Percentiles rank a stretch among this genome's conserved stretches.
phyloP scores from a whole-genome alignment of 2,329 filamentous ascomycete species.

The Trichoderma cornu-damae region DNA sequence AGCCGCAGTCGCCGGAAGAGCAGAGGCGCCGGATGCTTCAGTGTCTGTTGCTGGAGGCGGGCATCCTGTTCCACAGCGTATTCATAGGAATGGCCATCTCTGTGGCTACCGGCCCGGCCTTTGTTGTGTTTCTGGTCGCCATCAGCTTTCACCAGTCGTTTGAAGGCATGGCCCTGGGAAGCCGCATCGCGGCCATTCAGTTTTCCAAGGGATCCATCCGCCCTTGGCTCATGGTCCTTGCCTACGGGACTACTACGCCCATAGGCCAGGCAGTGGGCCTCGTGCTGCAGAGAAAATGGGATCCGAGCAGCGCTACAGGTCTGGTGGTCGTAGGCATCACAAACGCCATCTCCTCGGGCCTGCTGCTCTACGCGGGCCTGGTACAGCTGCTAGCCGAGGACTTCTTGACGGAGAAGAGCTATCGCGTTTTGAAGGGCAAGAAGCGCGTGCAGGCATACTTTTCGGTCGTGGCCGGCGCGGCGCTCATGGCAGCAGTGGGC shows the following conservation, averaged over 20 bases:
- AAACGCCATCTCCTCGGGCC: slow-evolving; percentile 76
- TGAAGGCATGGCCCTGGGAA: slow-evolving; percentile 79
- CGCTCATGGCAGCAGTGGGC: slow-evolving; percentile 66
- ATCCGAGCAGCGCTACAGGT: slow-evolving; percentile 69
- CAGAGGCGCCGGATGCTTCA: slow-evolving; percentile 66
- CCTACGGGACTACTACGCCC: slow-evolving; percentile 72
- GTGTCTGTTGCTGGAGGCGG: slow-evolving; percentile 73
- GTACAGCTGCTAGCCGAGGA: slow-evolving; percentile 84
- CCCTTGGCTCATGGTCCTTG: slow-evolving; percentile 78
- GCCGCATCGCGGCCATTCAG: slow-evolving; percentile 75
- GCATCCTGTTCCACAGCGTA: slow-evolving; percentile 78
- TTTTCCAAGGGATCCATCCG: slow-evolving; percentile 69
- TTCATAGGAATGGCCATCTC: slow-evolving; percentile 86
- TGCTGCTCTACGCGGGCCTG: slow-evolving; percentile 75
- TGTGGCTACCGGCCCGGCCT: slow-evolving; percentile 72
- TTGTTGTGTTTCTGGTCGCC: slow-evolving; percentile 72
- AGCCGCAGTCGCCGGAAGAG: slow-evolving; percentile 46
- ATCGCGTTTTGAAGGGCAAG: slow-evolving; percentile 58
- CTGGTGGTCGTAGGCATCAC: slow-evolving; percentile 80
- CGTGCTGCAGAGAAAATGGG: slow-evolving; percentile 71
- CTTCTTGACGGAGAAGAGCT: slow-evolving; percentile 72
- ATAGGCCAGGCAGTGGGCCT: slow-evolving; percentile 80
- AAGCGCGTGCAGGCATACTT: slow-evolving; percentile 58
- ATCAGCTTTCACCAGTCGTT: slow-evolving; percentile 86
- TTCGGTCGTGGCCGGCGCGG: slow-evolving; percentile 58